Base-by-base conservation (phyloP, 2,329 filamentous ascomycete genomes). In the Leptosphaerulina australis region DNA sequence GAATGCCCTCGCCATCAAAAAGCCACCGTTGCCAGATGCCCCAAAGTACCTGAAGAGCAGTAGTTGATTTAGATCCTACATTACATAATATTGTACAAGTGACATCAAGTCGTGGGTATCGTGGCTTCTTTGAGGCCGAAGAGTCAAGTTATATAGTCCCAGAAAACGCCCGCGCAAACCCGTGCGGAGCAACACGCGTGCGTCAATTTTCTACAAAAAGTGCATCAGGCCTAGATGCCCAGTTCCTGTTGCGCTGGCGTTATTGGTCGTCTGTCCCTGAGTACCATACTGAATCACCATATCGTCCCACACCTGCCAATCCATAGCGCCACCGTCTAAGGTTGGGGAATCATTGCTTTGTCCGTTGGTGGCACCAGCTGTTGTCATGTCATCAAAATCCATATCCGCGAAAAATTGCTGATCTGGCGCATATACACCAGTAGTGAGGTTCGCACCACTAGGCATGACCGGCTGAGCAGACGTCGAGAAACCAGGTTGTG, bases 281-380 rank as follows among this genome's bases (percentile, higher is more conserved):
- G 75, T 73, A 5, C 74, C 76, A 47, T 76, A 79, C 46, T 79
- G 73, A 20, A 65, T 64, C 2, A 79, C 76, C 49, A 80, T 67
- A 55, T 79, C 74, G 34, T 79, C 77, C 75, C 76, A 80, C 28
- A 69, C 73, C 30, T 76, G 70, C 78, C 78, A 80, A 40, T 79
- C 74, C 55, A 79, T 74, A 10, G 65, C 69, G 1, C 67, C 70
- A 5, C 70, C 69, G 17, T 75, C 74, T 55, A 75, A 66, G 12
- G 68, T 51, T 0, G 59, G 61, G 2, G 59, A 62, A 6, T 62
- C 60, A 11, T 46, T 51, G 45, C 40, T 30, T 38, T 50, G 11
- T 40, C 48, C 38, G 44, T 37, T 24, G 26, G 29, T 7, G 36
- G 53, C 29, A 50, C 62, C 51, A 31, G 67, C 43, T 68, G 64